Evolutionary conservation across 768 basidiomycete genomes (phyloP).

Genomic region (Macrolepiota fuliginosa): DNA sequence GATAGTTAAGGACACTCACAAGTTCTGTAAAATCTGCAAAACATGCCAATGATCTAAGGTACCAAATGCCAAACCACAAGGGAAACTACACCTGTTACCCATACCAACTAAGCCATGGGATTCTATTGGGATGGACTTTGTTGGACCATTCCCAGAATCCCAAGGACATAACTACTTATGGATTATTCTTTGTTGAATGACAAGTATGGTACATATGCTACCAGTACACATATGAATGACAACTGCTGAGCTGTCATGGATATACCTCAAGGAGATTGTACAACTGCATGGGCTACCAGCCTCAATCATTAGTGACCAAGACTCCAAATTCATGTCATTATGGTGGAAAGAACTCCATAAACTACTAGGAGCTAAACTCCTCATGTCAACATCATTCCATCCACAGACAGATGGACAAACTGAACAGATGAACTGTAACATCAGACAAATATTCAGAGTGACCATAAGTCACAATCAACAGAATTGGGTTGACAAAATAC

Average conservation of each 20-base stretch:
- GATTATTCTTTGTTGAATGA: slow-evolving; percentile 28
- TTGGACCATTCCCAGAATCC: slow-evolving; percentile 30
- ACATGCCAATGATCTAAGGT: slow-evolving; percentile 24
- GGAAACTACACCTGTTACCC: slow-evolving; percentile 28
- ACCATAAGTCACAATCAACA: slow-evolving; percentile 24
- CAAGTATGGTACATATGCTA: slow-evolving; percentile 31
- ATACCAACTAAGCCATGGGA: slow-evolving; percentile 31
- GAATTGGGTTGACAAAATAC: slow-evolving; percentile 29
- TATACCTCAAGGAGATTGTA: slow-evolving; percentile 27
- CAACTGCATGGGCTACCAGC: slow-evolving; percentile 27
- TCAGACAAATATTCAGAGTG: slow-evolving; percentile 29
- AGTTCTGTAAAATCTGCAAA: slow-evolving; percentile 22
- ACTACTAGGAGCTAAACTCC: slow-evolving; percentile 26
- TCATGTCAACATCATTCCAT: slow-evolving; percentile 37
- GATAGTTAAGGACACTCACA: slow-evolving; percentile 18
- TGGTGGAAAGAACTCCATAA: slow-evolving; percentile 30
- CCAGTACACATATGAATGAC: slow-evolving; percentile 22
- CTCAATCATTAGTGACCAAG: slow-evolving; percentile 30
- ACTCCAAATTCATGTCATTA: slow-evolving; percentile 32
- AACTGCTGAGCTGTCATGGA: slow-evolving; percentile 27
- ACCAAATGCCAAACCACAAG: slow-evolving; percentile 17
- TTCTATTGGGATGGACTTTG: slow-evolving; percentile 38
- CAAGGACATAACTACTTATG: slow-evolving; percentile 26
- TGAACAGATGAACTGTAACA: slow-evolving; percentile 23
- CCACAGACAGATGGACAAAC: slow-evolving; percentile 38